Conservation (phyloP, 345 rosid species). For the Physaria fendleri region DNA sequence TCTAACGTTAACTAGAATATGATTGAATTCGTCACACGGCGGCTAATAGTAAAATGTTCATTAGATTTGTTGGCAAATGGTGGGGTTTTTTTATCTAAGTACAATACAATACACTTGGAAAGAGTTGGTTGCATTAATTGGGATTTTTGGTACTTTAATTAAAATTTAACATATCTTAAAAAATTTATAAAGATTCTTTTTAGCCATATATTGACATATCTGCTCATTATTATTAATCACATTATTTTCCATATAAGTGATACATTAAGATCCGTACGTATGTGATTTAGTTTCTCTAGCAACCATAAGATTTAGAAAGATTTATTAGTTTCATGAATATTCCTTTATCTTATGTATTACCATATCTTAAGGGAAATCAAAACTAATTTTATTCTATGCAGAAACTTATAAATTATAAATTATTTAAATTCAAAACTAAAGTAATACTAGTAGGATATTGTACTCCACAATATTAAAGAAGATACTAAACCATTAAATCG, state of each 20-base stretch:
- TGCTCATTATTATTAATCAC: constrained; percentile 6
- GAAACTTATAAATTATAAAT: no score
- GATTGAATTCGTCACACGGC: no score
- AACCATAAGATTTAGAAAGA: not conserved
- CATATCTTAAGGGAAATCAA: not conserved
- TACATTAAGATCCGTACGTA: not conserved
- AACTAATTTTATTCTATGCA: not conserved
- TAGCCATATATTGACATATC: not conserved
- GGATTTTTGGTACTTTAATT: not conserved
- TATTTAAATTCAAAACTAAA: no score
- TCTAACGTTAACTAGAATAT: no score
- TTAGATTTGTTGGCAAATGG: constrained; percentile 13
- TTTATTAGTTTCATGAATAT: not conserved
- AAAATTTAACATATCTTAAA: not conserved
- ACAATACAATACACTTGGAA: not conserved
- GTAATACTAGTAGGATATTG: no score
- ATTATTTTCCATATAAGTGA: not conserved
- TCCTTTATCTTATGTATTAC: not conserved
- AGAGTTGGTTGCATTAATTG: not conserved
- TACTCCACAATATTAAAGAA: no score
- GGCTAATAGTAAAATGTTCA: not conserved
- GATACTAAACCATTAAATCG: no score
- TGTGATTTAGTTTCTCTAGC: constrained; percentile 3
- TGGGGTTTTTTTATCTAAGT: constrained; percentile 1
- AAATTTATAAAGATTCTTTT: no score